phyloP scores from a whole-genome alignment of 768 basidiomycete genomes.

The Rhizopogon vinicolor region DNA sequence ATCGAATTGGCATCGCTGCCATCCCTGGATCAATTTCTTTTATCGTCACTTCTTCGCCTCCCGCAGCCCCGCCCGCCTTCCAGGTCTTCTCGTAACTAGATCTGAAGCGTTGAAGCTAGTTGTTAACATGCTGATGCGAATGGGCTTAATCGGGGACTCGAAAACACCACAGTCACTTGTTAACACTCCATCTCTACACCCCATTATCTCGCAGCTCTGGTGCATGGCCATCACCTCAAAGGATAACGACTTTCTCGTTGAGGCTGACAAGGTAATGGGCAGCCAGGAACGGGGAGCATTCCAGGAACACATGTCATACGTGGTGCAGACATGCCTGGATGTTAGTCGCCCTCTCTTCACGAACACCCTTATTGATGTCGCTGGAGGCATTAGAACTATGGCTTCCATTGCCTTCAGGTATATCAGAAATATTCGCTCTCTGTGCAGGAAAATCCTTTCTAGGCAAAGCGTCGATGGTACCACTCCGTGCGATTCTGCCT shows the following conservation, averaged over 20 bases:
- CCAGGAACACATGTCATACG: constrained; percentile 2
- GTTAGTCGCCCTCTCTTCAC: background rate
- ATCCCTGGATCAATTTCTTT: constrained; percentile 1
- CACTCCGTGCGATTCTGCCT: background rate
- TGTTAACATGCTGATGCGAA: constrained; percentile 1
- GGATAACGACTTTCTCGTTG: background rate
- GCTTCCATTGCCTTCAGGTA: background rate
- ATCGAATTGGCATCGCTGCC: background rate
- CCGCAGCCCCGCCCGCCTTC: background rate
- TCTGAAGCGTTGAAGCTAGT: background rate
- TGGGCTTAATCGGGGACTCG: background rate
- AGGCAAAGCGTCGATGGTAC: background rate
- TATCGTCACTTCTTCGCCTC: constrained; percentile 1
- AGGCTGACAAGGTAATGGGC: constrained; percentile 2
- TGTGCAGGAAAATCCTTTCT: background rate
- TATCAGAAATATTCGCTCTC: background rate
- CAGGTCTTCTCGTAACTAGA: constrained; percentile 1
- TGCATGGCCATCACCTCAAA: background rate
- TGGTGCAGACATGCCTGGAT: constrained; percentile 1
- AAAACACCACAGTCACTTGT: background rate
- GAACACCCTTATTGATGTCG: background rate
- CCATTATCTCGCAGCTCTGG: background rate
- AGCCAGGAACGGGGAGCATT: background rate
- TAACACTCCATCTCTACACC: background rate
- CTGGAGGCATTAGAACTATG: background rate